A percentile compares a stretch with the other conserved stretches of the same genome.
Conservation (phyloP, 2,329 filamentous ascomycete genomes). For the Beauveria sp. region DNA sequence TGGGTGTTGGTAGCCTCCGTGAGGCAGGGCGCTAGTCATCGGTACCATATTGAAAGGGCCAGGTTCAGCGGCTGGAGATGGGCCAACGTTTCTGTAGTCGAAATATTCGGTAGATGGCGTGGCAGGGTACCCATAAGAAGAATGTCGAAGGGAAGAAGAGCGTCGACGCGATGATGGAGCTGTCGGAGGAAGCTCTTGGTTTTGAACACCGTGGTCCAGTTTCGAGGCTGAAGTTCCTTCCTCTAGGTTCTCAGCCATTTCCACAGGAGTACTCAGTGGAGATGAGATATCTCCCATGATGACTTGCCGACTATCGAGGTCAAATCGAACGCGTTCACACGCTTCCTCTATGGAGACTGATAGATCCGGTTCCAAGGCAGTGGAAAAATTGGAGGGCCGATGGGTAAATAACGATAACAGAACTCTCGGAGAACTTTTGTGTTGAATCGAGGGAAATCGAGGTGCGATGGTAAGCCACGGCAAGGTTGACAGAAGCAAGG, state of each 20-base stretch:
- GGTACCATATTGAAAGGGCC: conserved; percentile 33
- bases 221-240: background rate
- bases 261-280: background rate
- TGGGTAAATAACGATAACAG: too few relatives aligned
- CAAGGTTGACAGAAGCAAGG: background rate
- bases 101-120: conserved; percentile 31
- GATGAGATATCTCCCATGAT: conserved; percentile 7
- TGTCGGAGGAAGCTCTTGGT: background rate
- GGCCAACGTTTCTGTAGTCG: conserved; percentile 24
- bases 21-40: conserved; percentile 33
- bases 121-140: conserved; percentile 15
- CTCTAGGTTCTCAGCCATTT: background rate
- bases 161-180: background rate
- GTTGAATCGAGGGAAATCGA: too few relatives aligned
- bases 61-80: conserved; percentile 6
- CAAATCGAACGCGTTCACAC: background rate
- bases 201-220: too few relatives aligned
- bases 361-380: background rate
- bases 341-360: background rate
- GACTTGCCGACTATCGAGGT: background rate
- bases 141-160: background rate
- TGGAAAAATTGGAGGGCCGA: too few relatives aligned
- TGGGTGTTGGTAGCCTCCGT: conserved; percentile 23
- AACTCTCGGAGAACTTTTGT: background rate
- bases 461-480: background rate